Conservation (phyloP, 192 early-diverging fungal genomes). For the Entomortierella chlamydospora region DNA sequence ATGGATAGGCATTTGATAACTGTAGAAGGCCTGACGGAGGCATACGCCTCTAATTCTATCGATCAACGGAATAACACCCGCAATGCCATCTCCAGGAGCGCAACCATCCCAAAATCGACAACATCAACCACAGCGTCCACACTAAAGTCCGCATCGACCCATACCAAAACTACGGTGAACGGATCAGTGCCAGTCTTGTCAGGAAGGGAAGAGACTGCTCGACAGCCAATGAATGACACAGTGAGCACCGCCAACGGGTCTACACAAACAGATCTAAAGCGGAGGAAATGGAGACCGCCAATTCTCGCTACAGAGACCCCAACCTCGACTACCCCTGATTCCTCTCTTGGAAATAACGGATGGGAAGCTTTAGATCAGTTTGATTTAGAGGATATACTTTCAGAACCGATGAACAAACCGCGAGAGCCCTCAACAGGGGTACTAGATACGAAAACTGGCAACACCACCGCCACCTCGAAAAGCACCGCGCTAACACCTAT, state of each 20-base stretch:
- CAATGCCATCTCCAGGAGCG: not conserved
- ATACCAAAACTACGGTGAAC: not conserved
- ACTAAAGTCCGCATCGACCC: not conserved
- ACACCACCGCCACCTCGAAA: not conserved
- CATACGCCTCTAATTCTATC: slow-evolving; percentile 16
- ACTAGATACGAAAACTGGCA: not conserved
- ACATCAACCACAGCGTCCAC: not conserved
- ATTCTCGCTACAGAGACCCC: not conserved
- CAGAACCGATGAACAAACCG: not conserved
- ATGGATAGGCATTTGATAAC: slow-evolving; percentile 63
- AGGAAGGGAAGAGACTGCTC: not conserved
- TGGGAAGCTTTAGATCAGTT: not conserved
- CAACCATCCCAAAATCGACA: not conserved
- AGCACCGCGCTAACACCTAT: not conserved
- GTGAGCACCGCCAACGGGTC: not conserved
- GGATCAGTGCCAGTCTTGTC: too few relatives aligned
- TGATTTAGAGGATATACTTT: not conserved
- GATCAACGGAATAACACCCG: slow-evolving; percentile 9
- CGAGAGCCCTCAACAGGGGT: not conserved
- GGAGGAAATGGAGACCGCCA: slow-evolving; percentile 45
- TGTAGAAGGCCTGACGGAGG: slow-evolving; percentile 48
- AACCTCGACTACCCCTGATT: not conserved
- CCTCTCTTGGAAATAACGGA: not conserved
- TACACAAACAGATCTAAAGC: not conserved
- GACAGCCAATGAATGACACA: not conserved